A percentile compares a stretch with the other conserved stretches of the same genome.
phyloP scores from a whole-genome alignment of 306 rosid genomes.

The Neltuma alba region DNA sequence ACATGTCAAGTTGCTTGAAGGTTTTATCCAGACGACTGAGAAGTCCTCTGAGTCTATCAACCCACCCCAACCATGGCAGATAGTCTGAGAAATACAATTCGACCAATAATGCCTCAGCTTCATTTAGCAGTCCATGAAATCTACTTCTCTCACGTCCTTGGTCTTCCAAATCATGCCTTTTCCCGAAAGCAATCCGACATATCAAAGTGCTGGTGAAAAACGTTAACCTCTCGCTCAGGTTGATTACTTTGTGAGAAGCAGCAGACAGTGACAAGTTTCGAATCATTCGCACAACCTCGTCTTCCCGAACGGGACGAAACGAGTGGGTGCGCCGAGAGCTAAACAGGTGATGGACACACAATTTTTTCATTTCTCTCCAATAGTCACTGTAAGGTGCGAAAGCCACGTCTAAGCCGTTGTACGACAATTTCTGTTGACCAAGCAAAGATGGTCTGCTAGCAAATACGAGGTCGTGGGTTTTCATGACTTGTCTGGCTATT shows the following conservation, averaged over 20 bases:
- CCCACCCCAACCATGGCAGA: constrained; percentile 50
- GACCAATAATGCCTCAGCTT: constrained; percentile 32
- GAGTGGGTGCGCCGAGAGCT: constrained; percentile 36
- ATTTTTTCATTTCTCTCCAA: constrained; percentile 55
- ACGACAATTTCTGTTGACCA: constrained; percentile 33
- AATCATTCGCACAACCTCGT: background rate
- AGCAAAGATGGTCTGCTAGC: background rate
- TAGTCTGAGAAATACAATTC: constrained; percentile 46
- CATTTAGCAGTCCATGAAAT: constrained; percentile 47
- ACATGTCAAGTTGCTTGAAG: constrained; percentile 40
- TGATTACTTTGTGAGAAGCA: background rate
- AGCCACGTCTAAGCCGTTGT: constrained; percentile 50
- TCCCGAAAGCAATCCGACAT: constrained; percentile 54
- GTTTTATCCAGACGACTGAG: constrained; percentile 35
- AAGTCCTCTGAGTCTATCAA: constrained; percentile 47
- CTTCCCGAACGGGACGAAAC: constrained; percentile 15
- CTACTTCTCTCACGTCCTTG: constrained; percentile 24
- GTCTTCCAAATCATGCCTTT: background rate
- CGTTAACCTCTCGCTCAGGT: constrained; percentile 32
- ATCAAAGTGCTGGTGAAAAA: constrained; percentile 34
- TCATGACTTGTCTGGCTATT: background rate
- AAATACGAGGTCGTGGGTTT: background rate
- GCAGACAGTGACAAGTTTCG: background rate
- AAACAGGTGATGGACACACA: constrained; percentile 48
- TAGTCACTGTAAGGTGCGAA: constrained; percentile 50